These are phyloP conservation scores for Xylariaceae sp. DNA, from an alignment of 2,329 filamentous ascomycete species.

Conservation along the genomic window DNA sequence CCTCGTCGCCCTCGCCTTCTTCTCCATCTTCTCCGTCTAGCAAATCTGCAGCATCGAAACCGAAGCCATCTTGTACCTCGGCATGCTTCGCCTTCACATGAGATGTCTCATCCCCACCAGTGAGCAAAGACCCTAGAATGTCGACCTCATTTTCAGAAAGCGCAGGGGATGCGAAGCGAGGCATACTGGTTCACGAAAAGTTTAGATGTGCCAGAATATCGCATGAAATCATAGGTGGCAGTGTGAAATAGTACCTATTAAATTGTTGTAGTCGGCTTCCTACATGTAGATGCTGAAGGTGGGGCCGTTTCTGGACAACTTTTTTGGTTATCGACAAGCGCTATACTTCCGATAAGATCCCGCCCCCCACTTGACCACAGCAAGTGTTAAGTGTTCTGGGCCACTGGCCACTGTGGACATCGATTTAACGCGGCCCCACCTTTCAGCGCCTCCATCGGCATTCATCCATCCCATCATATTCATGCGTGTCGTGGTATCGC, in stretches of 20 bases:
- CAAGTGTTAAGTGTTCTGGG: background rate
- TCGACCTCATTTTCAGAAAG: conserved; percentile 91
- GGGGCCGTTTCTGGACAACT: conserved; percentile 17
- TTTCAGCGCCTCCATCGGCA: background rate
- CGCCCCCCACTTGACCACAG: conserved; percentile 19
- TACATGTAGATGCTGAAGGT: conserved; percentile 1
- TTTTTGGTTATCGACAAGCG: conserved; percentile 28
- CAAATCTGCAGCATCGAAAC: conserved; percentile 66
- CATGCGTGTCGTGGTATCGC: too few species aligned
- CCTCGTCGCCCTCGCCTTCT: conserved; percentile 75
- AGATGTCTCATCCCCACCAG: conserved; percentile 59
- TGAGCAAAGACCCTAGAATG: conserved; percentile 80
- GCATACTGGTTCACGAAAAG: conserved; percentile 59
- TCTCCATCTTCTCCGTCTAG: conserved; percentile 61
- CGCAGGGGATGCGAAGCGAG: conserved; percentile 78
- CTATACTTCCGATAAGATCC: conserved; percentile 26
- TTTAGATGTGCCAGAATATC: background rate
- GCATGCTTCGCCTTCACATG: conserved; percentile 49
- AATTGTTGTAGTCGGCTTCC: background rate
- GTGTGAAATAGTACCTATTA: background rate
- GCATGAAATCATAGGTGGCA: background rate
- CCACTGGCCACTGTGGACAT: too few species aligned
- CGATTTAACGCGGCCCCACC: too few species aligned
- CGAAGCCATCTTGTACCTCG: conserved; percentile 48
- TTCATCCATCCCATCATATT: too few species aligned